A percentile compares a stretch with the other conserved stretches of the same genome.
Conservation (phyloP, 2,329 filamentous ascomycete genomes). For the Dactylella cylindrospora region DNA sequence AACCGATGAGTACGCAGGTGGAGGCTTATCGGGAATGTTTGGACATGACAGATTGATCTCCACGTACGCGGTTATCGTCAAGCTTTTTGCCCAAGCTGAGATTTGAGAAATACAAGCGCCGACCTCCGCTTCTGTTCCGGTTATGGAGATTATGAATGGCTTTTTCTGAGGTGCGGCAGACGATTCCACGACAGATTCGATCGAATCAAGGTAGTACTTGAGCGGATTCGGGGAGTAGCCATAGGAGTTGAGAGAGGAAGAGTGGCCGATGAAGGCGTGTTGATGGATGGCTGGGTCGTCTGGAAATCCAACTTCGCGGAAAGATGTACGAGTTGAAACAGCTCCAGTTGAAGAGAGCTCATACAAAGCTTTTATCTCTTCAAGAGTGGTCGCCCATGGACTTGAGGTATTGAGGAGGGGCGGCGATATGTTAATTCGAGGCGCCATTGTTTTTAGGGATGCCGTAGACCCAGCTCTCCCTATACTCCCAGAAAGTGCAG, state of each 20-base stretch:
- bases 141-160: conserved; percentile 70
- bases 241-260: conserved; percentile 66
- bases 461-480: too few relatives aligned
- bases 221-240: conserved; percentile 71
- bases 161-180: conserved; percentile 54
- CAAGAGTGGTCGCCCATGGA: conserved; percentile 70
- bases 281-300: conserved; percentile 65
- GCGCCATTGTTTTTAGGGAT: conserved; percentile 26
- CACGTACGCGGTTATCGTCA: conserved; percentile 62
- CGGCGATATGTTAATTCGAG: conserved; percentile 59
- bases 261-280: conserved; percentile 63
- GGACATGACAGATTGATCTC: conserved; percentile 79
- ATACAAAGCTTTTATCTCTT: conserved; percentile 65
- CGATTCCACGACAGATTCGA: conserved; percentile 55
- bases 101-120: conserved; percentile 60
- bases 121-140: conserved; percentile 64
- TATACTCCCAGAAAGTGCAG: too few relatives aligned
- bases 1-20: conserved; percentile 66
- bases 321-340: conserved; percentile 71
- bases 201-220: conserved; percentile 61
- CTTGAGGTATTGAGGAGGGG: conserved; percentile 74
- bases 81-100: conserved; percentile 52
- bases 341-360: conserved; percentile 66
- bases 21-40: conserved; percentile 68
- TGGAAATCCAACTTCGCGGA: conserved; percentile 63